Evolutionary conservation across 805 yeast genomes (phyloP).

Genomic region (Sugiyamaella chiloensis): DNA sequence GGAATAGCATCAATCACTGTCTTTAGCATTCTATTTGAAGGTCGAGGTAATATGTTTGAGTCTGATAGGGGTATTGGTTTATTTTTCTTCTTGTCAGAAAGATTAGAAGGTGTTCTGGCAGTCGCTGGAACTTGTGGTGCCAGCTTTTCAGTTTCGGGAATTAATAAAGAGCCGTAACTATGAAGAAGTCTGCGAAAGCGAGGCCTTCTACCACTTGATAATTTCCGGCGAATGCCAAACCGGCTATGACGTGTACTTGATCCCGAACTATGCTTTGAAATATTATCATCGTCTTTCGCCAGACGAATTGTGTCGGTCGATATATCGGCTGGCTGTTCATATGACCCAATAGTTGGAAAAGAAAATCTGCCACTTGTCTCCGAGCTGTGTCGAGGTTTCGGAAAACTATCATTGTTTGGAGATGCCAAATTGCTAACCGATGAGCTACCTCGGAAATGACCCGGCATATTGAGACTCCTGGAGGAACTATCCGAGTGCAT

Average conservation of each 20-base stretch:
- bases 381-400: background rate
- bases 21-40: constrained; percentile 26
- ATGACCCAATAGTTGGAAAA: background rate
- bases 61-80: background rate
- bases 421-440: background rate
- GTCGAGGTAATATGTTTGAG: constrained; percentile 7
- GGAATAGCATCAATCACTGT: constrained; percentile 35
- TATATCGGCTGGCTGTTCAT: background rate
- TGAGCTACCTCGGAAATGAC: background rate
- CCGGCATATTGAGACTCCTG: background rate
- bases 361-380: background rate
- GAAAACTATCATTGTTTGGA: background rate
- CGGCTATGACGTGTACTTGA: too few species aligned
- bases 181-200: constrained; percentile 15
- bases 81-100: background rate
- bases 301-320: background rate
- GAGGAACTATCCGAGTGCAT: background rate
- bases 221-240: constrained; percentile 2
- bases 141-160: constrained; percentile 4
- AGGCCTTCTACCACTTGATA: constrained; percentile 7
- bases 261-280: background rate
- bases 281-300: background rate
- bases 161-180: constrained; percentile 17
- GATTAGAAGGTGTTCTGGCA: background rate
- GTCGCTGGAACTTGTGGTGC: constrained; percentile 3